These are phyloP conservation scores for Colletotrichum phormii DNA, from an alignment of 2,329 filamentous ascomycete genomes.

Conservation along the genomic window DNA sequence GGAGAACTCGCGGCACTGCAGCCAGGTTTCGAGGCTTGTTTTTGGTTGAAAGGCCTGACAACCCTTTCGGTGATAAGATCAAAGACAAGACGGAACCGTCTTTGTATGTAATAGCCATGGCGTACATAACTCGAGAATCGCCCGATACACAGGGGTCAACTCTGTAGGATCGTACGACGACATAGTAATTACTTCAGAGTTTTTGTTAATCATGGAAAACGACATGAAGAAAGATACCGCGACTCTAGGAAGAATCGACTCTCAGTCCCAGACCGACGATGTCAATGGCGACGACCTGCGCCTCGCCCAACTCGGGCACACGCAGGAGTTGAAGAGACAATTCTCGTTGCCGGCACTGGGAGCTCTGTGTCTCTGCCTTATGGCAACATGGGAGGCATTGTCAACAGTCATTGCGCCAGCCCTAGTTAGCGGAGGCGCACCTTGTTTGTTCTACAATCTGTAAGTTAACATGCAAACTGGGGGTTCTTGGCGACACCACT, in stretches of 20 bases:
- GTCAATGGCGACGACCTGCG: constrained; percentile 27
- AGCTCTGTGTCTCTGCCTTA: constrained; percentile 58
- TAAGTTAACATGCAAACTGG: constrained; percentile 36
- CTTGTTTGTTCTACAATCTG: constrained; percentile 59
- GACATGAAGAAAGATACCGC: constrained; percentile 24
- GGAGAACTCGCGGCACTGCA: neutral
- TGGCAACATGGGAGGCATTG: constrained; percentile 64
- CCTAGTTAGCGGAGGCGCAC: constrained; percentile 57
- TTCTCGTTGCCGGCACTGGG: constrained; percentile 58
- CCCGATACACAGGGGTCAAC: constrained; percentile 13
- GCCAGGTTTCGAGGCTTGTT: neutral
- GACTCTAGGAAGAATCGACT: constrained; percentile 11
- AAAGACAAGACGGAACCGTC: neutral
- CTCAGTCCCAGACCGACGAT: neutral
- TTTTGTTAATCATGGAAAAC: constrained; percentile 16
- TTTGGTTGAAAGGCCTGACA: neutral
- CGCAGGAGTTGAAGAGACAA: constrained; percentile 44
- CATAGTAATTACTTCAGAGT: neutral
- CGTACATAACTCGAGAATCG: constrained; percentile 23
- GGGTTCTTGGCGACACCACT: neutral
- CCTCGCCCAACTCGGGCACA: constrained; percentile 44
- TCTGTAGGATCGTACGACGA: constrained; percentile 2
- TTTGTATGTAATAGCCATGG: constrained; percentile 4
- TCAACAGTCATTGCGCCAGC: constrained; percentile 58
- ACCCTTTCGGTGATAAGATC: constrained; percentile 10